Evolutionary conservation across 2,329 filamentous ascomycete species (phyloP).

Genomic region (Colletotrichum musicola): DNA sequence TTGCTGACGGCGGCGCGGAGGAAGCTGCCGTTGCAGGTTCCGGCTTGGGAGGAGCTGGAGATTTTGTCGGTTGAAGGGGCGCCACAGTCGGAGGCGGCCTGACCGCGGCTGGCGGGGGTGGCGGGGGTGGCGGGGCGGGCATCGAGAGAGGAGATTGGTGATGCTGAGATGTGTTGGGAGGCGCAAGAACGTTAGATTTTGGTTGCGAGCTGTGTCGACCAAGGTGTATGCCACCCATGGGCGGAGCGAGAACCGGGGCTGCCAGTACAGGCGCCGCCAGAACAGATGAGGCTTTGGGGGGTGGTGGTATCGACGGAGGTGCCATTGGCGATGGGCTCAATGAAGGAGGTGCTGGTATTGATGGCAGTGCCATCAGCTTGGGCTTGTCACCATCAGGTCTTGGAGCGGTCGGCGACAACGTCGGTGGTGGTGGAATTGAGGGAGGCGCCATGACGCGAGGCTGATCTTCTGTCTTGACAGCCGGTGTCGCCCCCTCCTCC

Average conservation of each 20-base stretch:
- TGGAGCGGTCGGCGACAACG: conserved; percentile 41
- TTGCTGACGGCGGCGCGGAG: conserved; percentile 40
- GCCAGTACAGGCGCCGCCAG: conserved; percentile 53
- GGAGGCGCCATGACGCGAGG: conserved; percentile 30
- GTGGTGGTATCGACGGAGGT: conserved; percentile 24
- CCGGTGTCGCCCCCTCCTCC: not conserved
- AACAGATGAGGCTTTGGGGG: conserved; percentile 42
- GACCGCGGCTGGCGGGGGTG: conserved; percentile 42
- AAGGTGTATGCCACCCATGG: conserved; percentile 47
- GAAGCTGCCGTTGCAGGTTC: conserved; percentile 29
- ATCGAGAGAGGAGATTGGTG: conserved; percentile 52
- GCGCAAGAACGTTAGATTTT: conserved; percentile 60
- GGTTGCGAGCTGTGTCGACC: conserved; percentile 46
- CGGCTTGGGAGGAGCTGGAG: conserved; percentile 33
- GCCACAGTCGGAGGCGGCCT: conserved; percentile 40
- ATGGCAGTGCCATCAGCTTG: conserved; percentile 37
- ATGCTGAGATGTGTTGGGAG: conserved; percentile 56
- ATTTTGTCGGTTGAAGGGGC: conserved; percentile 36
- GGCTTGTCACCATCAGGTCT: conserved; percentile 44
- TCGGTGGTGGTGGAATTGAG: conserved; percentile 31
- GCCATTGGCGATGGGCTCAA: conserved; percentile 21
- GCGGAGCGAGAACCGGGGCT: conserved; percentile 53
- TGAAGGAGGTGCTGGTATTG: conserved; percentile 17
- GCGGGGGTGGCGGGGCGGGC: conserved; percentile 44
- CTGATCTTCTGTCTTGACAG: conserved; percentile 29